Conservation (phyloP, 441 rosid genomes). For the Pelargonium citronellum region DNA sequence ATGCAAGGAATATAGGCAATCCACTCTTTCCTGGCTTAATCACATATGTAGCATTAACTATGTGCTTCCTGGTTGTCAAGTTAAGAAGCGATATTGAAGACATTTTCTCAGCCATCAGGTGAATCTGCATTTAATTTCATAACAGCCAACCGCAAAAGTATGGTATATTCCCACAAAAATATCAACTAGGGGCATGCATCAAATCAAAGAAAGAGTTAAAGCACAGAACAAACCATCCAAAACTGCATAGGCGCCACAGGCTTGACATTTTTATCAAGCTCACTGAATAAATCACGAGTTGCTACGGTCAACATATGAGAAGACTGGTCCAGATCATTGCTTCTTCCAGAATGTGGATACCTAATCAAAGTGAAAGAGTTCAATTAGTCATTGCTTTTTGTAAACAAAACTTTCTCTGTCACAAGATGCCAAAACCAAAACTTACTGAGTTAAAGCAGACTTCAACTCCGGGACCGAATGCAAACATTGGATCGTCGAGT, state of each 20-base stretch:
- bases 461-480: constrained; percentile 93
- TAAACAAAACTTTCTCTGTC: neutral
- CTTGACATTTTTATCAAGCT: constrained; percentile 78
- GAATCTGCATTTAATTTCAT: neutral
- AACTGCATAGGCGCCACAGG: constrained; percentile 88
- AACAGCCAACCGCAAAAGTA: neutral
- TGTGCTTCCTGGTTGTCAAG: neutral
- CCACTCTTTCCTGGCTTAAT: neutral
- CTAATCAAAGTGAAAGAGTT: constrained; percentile 30
- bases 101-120: neutral
- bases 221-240: constrained; percentile 64
- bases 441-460: constrained; percentile 59
- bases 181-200: neutral
- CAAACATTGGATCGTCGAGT: constrained; percentile 80
- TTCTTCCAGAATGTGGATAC: constrained; percentile 58
- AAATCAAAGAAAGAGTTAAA: neutral
- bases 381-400: neutral
- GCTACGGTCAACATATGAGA: constrained; percentile 89
- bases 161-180: neutral
- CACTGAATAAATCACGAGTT: constrained; percentile 69
- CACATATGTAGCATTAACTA: neutral
- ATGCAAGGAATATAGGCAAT: neutral
- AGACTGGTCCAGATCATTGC: constrained; percentile 69
- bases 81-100: neutral
- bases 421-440: neutral